A percentile compares a stretch with the other conserved stretches of the same genome.
Evolutionary conservation across 1,284 basidiomycete genomes (phyloP).

Genomic region (Cutaneotrichosporon mucoides): DNA sequence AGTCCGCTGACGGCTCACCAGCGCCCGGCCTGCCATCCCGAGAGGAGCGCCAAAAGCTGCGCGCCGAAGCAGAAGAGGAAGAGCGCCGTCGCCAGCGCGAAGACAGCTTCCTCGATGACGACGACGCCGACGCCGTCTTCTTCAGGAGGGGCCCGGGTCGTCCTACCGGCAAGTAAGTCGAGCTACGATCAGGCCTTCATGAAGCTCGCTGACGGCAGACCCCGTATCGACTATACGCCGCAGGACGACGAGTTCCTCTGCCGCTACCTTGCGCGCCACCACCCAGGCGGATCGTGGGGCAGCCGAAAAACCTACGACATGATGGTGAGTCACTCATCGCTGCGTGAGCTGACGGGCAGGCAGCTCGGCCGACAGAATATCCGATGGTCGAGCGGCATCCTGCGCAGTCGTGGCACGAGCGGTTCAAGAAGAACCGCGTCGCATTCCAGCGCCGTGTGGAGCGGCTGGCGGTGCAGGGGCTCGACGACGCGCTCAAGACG

Average conservation of each 20-base stretch:
- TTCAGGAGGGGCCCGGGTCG: conserved; percentile 32
- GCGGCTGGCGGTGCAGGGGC: conserved; percentile 12
- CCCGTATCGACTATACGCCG: conserved; percentile 37
- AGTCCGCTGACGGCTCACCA: no score
- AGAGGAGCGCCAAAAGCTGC: no score
- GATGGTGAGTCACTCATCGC: conserved; percentile 24
- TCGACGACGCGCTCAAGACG: conserved; percentile 33
- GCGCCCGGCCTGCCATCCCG: neutral
- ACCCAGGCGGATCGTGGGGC: conserved; percentile 28
- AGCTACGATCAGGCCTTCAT: neutral
- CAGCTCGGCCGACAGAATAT: conserved; percentile 8
- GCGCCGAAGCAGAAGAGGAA: neutral
- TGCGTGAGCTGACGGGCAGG: conserved; percentile 9
- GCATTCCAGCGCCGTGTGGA: conserved; percentile 24
- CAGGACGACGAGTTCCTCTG: conserved; percentile 44
- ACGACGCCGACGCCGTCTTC: conserved; percentile 3
- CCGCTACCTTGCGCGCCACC: conserved; percentile 34
- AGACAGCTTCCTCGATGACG: conserved; percentile 27
- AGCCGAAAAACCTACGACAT: conserved; percentile 37
- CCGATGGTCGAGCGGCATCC: conserved; percentile 29
- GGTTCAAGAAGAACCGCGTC: conserved; percentile 37
- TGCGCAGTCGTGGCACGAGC: conserved; percentile 43
- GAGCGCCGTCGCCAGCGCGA: conserved; percentile 5
- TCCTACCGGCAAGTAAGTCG: conserved; percentile 34
- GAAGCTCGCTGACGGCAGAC: conserved; percentile 18